These are phyloP conservation scores for Leccinum subtestaceum DNA, from an alignment of 768 basidiomycete genomes.

Conservation along the genomic window DNA sequence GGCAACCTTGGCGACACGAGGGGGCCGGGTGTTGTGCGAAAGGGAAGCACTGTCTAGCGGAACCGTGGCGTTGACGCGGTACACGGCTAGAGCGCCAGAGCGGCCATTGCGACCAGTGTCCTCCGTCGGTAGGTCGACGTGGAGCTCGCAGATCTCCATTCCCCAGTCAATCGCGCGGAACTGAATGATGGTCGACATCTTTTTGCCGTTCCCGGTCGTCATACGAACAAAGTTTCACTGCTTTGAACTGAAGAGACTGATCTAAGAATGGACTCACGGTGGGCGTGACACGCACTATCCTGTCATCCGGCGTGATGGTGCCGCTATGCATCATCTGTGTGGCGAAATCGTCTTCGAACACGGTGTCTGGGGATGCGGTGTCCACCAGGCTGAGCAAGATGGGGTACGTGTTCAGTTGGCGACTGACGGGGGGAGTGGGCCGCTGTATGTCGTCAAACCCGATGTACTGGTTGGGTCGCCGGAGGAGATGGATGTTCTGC, in stretches of 20 bases:
- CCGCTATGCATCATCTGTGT: not conserved
- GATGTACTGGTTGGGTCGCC: not conserved
- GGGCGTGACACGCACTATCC: not conserved
- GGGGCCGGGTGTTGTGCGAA: conserved; percentile 9
- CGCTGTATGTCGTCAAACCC: not conserved
- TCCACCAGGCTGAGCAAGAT: not conserved
- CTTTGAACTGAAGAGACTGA: not conserved
- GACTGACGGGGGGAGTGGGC: not conserved
- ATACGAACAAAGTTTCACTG: not conserved
- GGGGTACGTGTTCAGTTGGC: not conserved
- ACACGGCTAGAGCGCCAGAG: conserved; percentile 1
- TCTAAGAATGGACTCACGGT: conserved; percentile 3
- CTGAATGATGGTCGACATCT: conserved; percentile 16
- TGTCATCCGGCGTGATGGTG: not conserved
- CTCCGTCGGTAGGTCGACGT: conserved; percentile 6
- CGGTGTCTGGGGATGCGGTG: not conserved
- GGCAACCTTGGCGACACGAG: conserved; percentile 7
- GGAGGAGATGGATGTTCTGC: not conserved
- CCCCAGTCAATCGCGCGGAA: conserved; percentile 18
- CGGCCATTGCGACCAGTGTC: not conserved
- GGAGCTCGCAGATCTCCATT: conserved; percentile 14
- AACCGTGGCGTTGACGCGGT: conserved; percentile 9
- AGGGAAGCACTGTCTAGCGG: conserved; percentile 9
- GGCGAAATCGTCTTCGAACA: not conserved
- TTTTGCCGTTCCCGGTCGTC: not conserved